Evolutionary conservation across 2,329 filamentous ascomycete species (phyloP).

Genomic region (Aspergillus fumigatus): DNA sequence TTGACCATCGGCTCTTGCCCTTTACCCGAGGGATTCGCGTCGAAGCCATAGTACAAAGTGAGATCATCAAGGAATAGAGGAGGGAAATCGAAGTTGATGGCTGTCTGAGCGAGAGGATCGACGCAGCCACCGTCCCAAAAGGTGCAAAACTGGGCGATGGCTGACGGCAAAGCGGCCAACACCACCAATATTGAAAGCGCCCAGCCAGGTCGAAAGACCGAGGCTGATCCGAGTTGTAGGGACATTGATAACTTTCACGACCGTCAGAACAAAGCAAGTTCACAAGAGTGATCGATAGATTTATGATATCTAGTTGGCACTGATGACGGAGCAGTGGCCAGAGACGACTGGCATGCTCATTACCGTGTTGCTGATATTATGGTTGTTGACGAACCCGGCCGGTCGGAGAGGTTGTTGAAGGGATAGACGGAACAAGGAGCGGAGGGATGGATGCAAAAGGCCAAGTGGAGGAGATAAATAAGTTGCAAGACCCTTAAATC

Average conservation of each 20-base stretch:
- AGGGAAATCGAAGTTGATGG: slow-evolving; percentile 29
- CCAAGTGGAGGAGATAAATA: background rate
- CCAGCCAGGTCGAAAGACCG: slow-evolving; percentile 11
- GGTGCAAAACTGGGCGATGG: slow-evolving; percentile 29
- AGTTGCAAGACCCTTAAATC: background rate
- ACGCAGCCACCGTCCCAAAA: slow-evolving; percentile 34
- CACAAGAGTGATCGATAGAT: slow-evolving; percentile 19
- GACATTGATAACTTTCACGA: slow-evolving; percentile 16
- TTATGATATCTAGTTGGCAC: slow-evolving; percentile 16
- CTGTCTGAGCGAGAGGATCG: slow-evolving; percentile 36
- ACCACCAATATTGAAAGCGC: slow-evolving; percentile 18
- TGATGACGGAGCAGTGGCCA: slow-evolving; percentile 12
- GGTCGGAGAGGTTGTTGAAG: slow-evolving; percentile 3
- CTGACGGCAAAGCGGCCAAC: slow-evolving; percentile 15
- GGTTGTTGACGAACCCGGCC: background rate
- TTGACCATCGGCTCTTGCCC: slow-evolving; percentile 33
- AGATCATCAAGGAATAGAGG: slow-evolving; percentile 31
- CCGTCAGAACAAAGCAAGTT: slow-evolving; percentile 5
- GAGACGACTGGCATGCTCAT: slow-evolving; percentile 24
- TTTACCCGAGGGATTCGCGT: slow-evolving; percentile 28
- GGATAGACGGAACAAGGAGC: background rate
- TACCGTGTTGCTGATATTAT: slow-evolving; percentile 7
- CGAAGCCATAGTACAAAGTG: slow-evolving; percentile 33
- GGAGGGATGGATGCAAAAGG: background rate
- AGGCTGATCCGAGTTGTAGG: slow-evolving; percentile 7